Base-by-base conservation (phyloP, 306 rosid species). In the Prunus mongolica region DNA sequence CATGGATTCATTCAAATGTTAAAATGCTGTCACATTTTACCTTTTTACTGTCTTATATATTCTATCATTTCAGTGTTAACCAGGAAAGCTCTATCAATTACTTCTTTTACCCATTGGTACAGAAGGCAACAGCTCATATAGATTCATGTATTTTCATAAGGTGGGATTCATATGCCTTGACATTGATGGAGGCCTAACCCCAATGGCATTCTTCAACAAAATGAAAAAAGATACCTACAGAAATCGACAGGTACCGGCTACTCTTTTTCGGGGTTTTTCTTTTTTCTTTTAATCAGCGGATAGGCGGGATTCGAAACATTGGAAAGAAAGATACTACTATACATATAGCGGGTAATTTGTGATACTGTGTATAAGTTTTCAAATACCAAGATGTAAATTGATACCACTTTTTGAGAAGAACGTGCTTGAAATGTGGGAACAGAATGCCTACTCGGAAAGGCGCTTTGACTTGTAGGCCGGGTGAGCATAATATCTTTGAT, bases 351-450 rank as follows among this genome's bases (percentile, higher is more conserved):
- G 45, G 50, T n/a, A 12, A 65, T 46, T 72, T 32, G 24, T 20
- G 16, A 60, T 7, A 11, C 20, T 20, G 51, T 30, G 46, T 45
- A 14, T 12, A 49, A 64, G 24, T 65, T 65, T 56, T 81, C 69
- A 76, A 62, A 28, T 30, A 55, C 72, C 60, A 30, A 77, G 25
- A 41, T 38, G 71, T 52, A 69, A 82, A 72, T 16, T 38, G 27
- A 69, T 78, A 63, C 65, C 52, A 61, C 84, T 49, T 80, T 72
- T 61, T 67, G 30, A 11, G 69, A 73, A 27, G 80, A 81, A 74
- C 74, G 60, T 77, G 73, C 58, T 74, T 69, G 73, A 81, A 81
- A 75, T 78, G 85, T 75, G 85, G 81, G 80, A 81, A 79, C 67
- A 71, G 41, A 67, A 70, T 50, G 60, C 51, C 16, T 34, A 61